phyloP scores from a whole-genome alignment of 805 yeast genomes.

The Geotrichum ghanense region DNA sequence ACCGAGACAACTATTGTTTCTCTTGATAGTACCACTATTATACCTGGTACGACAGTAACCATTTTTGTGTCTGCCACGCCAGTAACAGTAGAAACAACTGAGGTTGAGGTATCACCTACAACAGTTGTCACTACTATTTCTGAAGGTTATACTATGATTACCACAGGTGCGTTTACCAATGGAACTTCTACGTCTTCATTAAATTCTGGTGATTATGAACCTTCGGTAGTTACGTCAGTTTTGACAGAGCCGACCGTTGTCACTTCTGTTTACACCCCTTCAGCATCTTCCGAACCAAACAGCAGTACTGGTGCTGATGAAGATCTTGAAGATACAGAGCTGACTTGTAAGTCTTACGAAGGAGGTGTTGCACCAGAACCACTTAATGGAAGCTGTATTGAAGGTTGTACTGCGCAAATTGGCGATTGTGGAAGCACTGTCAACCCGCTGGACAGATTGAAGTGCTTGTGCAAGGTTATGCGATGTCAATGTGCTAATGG shows the following conservation, averaged over 20 bases:
- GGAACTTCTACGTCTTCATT: not conserved
- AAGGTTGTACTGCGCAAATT: constrained; percentile 13
- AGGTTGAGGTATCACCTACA: not conserved
- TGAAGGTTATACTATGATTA: not conserved
- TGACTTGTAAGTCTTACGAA: constrained; percentile 9
- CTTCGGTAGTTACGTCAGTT: not conserved
- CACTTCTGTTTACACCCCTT: constrained; percentile 6
- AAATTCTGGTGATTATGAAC: not conserved
- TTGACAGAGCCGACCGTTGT: constrained; percentile 1
- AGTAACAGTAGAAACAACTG: not conserved
- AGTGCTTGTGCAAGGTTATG: constrained; percentile 16
- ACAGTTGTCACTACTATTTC: constrained; percentile 3
- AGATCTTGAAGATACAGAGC: constrained; percentile 10
- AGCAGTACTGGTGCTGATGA: constrained; percentile 9
- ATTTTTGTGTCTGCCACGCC: constrained; percentile 5
- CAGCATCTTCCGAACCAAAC: constrained; percentile 7
- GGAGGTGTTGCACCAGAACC: constrained; percentile 9
- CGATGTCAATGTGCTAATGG: constrained; percentile 20
- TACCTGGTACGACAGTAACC: constrained; percentile 13
- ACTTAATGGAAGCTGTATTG: constrained; percentile 16
- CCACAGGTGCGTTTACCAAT: not conserved
- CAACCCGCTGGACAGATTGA: constrained; percentile 8
- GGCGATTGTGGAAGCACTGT: constrained; percentile 9
- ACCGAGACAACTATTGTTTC: constrained; percentile 5
- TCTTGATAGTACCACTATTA: constrained; percentile 9